Base-by-base conservation (phyloP, 208 protist species). In the Trypanosoma congolense region DNA sequence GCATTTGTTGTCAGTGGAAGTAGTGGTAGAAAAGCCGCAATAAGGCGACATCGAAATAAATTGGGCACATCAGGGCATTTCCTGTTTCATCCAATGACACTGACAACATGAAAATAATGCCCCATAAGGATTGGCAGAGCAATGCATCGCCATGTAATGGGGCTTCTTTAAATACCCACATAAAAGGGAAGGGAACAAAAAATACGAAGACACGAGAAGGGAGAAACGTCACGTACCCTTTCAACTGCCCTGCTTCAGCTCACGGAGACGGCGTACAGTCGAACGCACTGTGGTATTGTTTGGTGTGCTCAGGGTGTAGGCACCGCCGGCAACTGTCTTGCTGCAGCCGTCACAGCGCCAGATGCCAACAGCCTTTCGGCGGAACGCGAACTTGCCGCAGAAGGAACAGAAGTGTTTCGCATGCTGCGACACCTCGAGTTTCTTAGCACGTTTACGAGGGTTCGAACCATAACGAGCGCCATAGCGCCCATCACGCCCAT, bases 401-500 rank as follows among this genome's bases (percentile, higher is more conserved):
- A 99, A 99, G 25, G 85, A 86, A 90, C 97, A 99, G 61, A 97
- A 98, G 84, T 99, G 98, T 62, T 90, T 97, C 46, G 97, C 81
- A 79, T 99, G 97, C 87, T 99, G 97, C 47, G 93, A 96, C 52
- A 98, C 88, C 75, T 99, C 98, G 28, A 99, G 97, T 89, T 99
- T 99, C 92, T 99, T 99, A 43, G 97, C 88, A 62, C 97, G 95
- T 84, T 99, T 99, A 81, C 98, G 84, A 25, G 98, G 92, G 66
- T 98, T 98, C 63, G 97, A 84, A 96, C 98, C 98, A 80, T 99
- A 99, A 73, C 98, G 93, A 71, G 96, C 97, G 68, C 97, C 98
- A 78, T 99, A 99, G 87, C 98, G 99, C 56, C 98, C 79, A 97
- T 96, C 69, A 99, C 93, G 72, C 98, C 98, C 84, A 99, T 98